Base-by-base conservation (phyloP, 192 early-diverging fungal genomes). In the Coemansia sp. region DNA sequence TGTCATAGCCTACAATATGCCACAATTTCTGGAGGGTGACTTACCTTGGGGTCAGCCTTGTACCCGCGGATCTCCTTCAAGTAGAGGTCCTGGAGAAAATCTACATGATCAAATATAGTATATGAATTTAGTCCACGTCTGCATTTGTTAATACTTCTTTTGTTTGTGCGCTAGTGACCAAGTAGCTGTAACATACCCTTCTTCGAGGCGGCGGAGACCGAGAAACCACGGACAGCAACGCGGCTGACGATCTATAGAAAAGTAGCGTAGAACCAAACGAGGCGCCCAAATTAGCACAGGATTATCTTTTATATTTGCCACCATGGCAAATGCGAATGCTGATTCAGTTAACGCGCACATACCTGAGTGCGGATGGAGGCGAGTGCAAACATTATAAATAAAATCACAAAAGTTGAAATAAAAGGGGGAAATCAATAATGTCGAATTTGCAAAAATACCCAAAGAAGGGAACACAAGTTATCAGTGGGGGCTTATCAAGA, bases 21-120 rank as follows among this genome's bases (percentile, higher is more conserved):
- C 40, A 10, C 23, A 1, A 0, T 37, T 37, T 9, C 35, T 17
- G 14, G 40, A 60, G 1, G 1, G n/a, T 6, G 28, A 42, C 67
- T 63, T 72, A 73, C 78, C 74, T 72, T 73, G 47, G 74, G 42
- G 39, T 76, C 74, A 21, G 78, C 75, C 79, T 77, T 76, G 68
- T 82, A 82, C 52, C 35, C 64, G 68, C 79, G 79, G 72, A 82
- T 77, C 64, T 82, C 79, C 72, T 74, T 76, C 39, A 82, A 72
- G 30, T 82, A 82, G 23, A 82, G 47, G 32, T 82, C 79, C 72
- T 77, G 74, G 38, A 82, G 67, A 37, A 82, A 52, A 42, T 82
- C 77, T 80, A 75, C 43, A 62, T 38, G 13, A 14, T 26, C 55
- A 46, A 11, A 33, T 59, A 35, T 2, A 59, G 10, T 16, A 3